Evolutionary conservation across 83 land plant genomes (phyloP).

Genomic region (Diphasiastrum complanatum): DNA sequence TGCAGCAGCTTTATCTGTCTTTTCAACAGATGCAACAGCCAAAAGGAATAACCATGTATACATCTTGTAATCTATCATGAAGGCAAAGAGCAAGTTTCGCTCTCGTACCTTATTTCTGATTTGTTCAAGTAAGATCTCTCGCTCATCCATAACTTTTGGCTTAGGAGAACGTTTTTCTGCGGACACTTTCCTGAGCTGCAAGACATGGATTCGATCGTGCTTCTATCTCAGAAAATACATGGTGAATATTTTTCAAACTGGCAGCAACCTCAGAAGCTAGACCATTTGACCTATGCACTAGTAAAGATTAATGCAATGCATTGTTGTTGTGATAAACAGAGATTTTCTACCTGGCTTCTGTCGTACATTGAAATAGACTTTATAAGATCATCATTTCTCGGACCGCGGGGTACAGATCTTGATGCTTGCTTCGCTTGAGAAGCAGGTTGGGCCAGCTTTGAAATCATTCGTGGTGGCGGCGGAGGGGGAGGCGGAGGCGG

Average conservation of each 20-base stretch:
- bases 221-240: conserved; percentile 5
- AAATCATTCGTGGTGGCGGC: too few species aligned
- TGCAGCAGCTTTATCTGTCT: too few species aligned
- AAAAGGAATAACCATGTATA: too few species aligned
- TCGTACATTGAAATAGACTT: not conserved
- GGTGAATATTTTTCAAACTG: too few species aligned
- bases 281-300: too few species aligned
- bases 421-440: not conserved
- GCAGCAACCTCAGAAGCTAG: not conserved
- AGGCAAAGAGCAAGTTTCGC: too few species aligned
- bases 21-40: too few species aligned
- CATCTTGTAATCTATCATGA: too few species aligned
- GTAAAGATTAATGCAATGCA: conserved; percentile 7
- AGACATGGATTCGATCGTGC: too few species aligned
- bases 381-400: not conserved
- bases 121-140: conserved; percentile 64
- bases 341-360: not conserved
- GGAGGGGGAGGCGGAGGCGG: not conserved
- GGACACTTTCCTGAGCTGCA: conserved; percentile 64
- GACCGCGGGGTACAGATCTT: not conserved
- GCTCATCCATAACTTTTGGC: conserved; percentile 41
- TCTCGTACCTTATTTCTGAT: conserved; percentile 67
- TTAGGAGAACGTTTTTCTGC: conserved; percentile 32
- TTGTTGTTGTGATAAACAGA: too few species aligned
- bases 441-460: too few species aligned